Evolutionary conservation across 805 yeast genomes (phyloP).

Genomic region (Nakazawaea laoshanensis): DNA sequence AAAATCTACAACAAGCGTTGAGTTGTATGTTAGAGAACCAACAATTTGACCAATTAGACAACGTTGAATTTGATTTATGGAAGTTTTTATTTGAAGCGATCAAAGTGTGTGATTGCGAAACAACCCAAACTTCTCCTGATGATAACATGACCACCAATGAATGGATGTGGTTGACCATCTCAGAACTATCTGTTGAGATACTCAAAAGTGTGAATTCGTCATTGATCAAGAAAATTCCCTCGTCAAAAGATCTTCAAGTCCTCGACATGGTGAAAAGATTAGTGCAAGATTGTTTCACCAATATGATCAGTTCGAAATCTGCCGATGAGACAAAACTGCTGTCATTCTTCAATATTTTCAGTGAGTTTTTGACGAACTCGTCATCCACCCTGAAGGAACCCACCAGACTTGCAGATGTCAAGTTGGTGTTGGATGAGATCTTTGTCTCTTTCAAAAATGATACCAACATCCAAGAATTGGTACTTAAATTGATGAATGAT

Average conservation of each 20-base stretch:
- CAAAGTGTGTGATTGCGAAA: conserved; percentile 20
- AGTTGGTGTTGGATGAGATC: conserved; percentile 52
- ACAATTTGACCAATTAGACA: conserved; percentile 10
- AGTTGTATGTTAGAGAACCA: conserved; percentile 13
- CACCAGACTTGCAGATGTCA: conserved; percentile 51
- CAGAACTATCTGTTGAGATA: conserved; percentile 28
- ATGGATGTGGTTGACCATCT: conserved; percentile 28
- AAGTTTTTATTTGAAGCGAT: conserved; percentile 25
- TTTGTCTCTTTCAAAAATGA: conserved; percentile 61
- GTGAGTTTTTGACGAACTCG: conserved; percentile 43
- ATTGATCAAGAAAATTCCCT: conserved; percentile 6
- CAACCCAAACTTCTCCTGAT: conserved; percentile 12
- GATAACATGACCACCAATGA: conserved; percentile 22
- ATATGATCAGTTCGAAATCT: conserved; percentile 20
- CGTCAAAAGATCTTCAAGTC: conserved; percentile 8
- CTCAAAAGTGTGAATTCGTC: conserved; percentile 20
- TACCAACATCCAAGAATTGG: conserved; percentile 39
- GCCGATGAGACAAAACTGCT: conserved; percentile 12
- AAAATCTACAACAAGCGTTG: conserved; percentile 14
- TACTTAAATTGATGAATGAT: conserved; percentile 45
- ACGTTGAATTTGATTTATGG: conserved; percentile 24
- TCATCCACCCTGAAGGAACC: conserved; percentile 24
- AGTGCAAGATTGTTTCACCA: conserved; percentile 33
- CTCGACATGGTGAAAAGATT: conserved; percentile 28
- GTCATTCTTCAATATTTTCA: conserved; percentile 48